phyloP scores from a whole-genome alignment of 371 early-diverging fungal species.

The Phascolomyces articulosus region DNA sequence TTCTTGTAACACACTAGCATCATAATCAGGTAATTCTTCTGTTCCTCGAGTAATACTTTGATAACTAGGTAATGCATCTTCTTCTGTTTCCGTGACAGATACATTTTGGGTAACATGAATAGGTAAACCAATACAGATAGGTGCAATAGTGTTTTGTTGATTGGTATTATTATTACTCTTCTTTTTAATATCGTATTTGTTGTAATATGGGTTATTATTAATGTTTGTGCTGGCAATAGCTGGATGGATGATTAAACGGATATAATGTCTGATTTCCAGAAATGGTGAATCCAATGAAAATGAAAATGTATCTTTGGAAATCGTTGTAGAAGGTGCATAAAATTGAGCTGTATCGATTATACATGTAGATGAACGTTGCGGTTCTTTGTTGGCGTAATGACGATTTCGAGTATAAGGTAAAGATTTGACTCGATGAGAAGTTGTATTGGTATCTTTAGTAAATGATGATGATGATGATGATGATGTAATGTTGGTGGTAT shows the following conservation, averaged over 20 bases:
- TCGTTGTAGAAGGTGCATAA: slow-evolving; percentile 11
- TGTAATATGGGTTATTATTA: too few species aligned
- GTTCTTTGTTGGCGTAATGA: neutral
- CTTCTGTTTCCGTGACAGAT: neutral
- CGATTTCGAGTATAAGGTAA: neutral
- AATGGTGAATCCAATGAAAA: slow-evolving; percentile 41
- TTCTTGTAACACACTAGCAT: slow-evolving; percentile 11
- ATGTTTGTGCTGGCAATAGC: neutral
- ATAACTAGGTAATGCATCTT: slow-evolving; percentile 30
- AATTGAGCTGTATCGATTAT: slow-evolving; percentile 7
- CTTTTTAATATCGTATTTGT: too few species aligned
- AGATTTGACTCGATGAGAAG: slow-evolving; percentile 5
- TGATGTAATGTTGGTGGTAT: too few species aligned
- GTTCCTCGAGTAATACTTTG: slow-evolving; percentile 24
- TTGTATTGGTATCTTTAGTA: neutral
- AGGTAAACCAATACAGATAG: slow-evolving; percentile 36
- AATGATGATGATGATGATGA: too few species aligned
- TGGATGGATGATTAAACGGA: slow-evolving; percentile 24
- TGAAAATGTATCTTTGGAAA: slow-evolving; percentile 13
- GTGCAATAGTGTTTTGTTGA: slow-evolving; percentile 4
- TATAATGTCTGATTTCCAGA: slow-evolving; percentile 29
- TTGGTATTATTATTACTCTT: too few species aligned
- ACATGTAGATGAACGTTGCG: neutral
- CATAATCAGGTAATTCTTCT: slow-evolving; percentile 34
- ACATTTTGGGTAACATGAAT: slow-evolving; percentile 21